phyloP scores from a whole-genome alignment of 768 basidiomycete species.

The Leccinum longicurvipes region DNA sequence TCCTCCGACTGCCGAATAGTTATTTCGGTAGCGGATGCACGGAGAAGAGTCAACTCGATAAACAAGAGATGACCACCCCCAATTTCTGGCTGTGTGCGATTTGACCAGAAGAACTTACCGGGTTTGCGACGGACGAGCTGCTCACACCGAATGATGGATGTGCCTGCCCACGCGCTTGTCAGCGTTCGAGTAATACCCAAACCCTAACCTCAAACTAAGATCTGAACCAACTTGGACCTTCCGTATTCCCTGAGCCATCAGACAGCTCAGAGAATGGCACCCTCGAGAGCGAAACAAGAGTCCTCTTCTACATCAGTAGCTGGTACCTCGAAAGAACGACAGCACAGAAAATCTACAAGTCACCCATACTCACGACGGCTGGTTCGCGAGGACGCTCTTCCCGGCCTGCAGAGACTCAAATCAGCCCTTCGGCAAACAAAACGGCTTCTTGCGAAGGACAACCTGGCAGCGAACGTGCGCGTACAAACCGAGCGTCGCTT shows the following conservation, averaged over 20 bases:
- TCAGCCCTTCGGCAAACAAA: conserved; percentile 78
- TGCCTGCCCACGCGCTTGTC: too few species aligned
- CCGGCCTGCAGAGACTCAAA: conserved; percentile 86
- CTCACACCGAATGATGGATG: too few species aligned
- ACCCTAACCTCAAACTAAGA: conserved; percentile 17
- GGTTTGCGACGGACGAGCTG: too few species aligned
- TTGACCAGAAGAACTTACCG: too few species aligned
- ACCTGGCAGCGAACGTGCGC: conserved; percentile 78
- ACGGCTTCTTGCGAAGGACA: conserved; percentile 81
- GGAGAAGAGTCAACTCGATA: not conserved
- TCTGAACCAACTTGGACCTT: not conserved
- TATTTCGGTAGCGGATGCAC: not conserved
- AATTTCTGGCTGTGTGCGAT: too few species aligned
- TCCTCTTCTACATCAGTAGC: not conserved
- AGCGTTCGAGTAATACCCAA: not conserved
- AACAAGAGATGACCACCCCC: too few species aligned
- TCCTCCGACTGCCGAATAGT: not conserved
- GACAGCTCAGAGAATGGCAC: conserved; percentile 14
- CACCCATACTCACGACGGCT: conserved; percentile 13
- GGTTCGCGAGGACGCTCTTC: conserved; percentile 26
- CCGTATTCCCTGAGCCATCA: not conserved
- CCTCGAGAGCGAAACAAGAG: conserved; percentile 11
- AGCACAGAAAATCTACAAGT: conserved; percentile 10
- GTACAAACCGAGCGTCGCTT: conserved; percentile 78
- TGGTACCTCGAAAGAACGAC: conserved; percentile 14